A percentile compares a stretch with the other conserved stretches of the same genome.
Evolutionary conservation across 169 alveolate species (phyloP).

Genomic region (Perkinsus chesapeaki): DNA sequence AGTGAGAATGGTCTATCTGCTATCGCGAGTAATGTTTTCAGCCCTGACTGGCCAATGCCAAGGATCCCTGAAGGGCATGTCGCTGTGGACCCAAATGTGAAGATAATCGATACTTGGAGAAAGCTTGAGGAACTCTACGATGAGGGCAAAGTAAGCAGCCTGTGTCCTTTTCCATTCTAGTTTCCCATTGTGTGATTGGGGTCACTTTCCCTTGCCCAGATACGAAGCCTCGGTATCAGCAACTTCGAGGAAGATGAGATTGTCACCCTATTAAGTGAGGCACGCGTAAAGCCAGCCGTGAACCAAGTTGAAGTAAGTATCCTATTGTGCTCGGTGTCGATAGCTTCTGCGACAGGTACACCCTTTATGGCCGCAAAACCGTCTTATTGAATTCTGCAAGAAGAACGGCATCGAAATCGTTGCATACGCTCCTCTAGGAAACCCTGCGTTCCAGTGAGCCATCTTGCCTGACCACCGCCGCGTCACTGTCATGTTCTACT

Average conservation of each 20-base stretch:
- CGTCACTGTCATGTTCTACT: background rate
- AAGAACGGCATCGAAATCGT: background rate
- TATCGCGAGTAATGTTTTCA: background rate
- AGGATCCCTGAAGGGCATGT: background rate
- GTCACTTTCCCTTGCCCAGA: background rate
- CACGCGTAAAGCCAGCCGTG: constrained; percentile 52
- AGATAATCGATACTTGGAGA: constrained; percentile 41
- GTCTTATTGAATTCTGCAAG: background rate
- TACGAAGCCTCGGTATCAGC: background rate
- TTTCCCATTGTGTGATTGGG: constrained; percentile 44
- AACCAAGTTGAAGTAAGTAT: constrained; percentile 59
- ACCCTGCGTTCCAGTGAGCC: background rate
- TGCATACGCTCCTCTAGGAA: constrained; percentile 8
- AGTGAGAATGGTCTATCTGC: too few species aligned
- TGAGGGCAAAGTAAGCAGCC: constrained; percentile 40
- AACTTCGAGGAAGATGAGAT: constrained; percentile 2
- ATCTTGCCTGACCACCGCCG: background rate
- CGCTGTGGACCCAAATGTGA: background rate
- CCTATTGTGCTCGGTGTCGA: constrained; percentile 4
- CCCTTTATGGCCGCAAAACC: background rate
- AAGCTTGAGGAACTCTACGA: constrained; percentile 46
- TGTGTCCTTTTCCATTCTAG: too few species aligned
- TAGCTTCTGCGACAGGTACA: background rate
- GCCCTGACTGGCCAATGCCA: background rate
- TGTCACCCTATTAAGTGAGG: constrained; percentile 42